phyloP scores from a whole-genome alignment of 2,329 filamentous ascomycete genomes.

The Colletotrichum noveboracense region DNA sequence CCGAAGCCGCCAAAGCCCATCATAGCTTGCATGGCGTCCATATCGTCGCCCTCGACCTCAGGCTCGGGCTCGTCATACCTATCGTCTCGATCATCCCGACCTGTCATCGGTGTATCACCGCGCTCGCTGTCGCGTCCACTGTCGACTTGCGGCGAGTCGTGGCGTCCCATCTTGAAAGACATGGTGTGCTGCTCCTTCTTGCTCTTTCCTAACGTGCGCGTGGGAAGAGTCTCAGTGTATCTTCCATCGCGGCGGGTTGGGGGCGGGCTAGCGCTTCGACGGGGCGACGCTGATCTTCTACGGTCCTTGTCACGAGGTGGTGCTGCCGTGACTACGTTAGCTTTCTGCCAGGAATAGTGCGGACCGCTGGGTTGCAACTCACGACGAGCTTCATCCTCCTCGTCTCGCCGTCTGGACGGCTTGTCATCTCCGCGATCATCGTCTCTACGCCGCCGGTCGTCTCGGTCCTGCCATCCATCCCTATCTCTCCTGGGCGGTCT shows the following conservation, averaged over 20 bases:
- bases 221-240: slow-evolving; percentile 34
- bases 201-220: slow-evolving; percentile 27
- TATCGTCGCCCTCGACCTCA: slow-evolving; percentile 67
- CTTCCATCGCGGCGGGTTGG: slow-evolving; percentile 13
- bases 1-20: slow-evolving; percentile 92
- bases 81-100: neutral
- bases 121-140: slow-evolving; percentile 24
- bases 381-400: slow-evolving; percentile 24
- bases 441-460: slow-evolving; percentile 28
- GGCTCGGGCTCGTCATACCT: slow-evolving; percentile 48
- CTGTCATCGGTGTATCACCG: slow-evolving; percentile 22
- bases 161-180: slow-evolving; percentile 39
- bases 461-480: slow-evolving; percentile 37
- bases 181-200: slow-evolving; percentile 32
- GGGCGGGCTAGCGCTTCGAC: slow-evolving; percentile 25
- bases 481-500: slow-evolving; percentile 36
- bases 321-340: neutral
- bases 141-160: slow-evolving; percentile 29
- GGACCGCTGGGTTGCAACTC: neutral
- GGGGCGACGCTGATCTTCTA: slow-evolving; percentile 44
- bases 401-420: slow-evolving; percentile 25
- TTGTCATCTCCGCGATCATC: slow-evolving; percentile 23
- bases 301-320: slow-evolving; percentile 26
- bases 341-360: neutral
- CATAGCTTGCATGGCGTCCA: slow-evolving; percentile 78